Evolutionary conservation across 257 asterid genomes (phyloP), one percentile per base, ranked within the genome.

Genomic region (Solanum arcanum): DNA sequence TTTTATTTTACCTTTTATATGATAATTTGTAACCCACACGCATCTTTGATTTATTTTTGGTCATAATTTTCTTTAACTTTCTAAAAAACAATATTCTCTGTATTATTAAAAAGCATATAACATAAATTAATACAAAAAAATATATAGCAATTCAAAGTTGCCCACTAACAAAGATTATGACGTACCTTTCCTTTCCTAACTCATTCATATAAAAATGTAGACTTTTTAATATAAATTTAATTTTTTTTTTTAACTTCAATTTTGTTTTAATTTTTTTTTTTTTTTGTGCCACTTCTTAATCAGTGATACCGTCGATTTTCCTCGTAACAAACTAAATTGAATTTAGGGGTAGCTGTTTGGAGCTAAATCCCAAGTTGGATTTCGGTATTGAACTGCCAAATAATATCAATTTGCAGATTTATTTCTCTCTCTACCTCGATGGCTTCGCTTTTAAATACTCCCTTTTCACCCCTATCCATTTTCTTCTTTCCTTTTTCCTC

Each of bases 371-470:
- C 68, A 94, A 41, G 93, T 42, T 66, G 15, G 15, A 46, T 69
- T 76, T 64, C 27, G 41, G 41, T 7, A 35, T 60, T 13, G 20
- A 33, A 68, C 70, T 77, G 62, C 35, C 80, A 20, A 78, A 75
- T 33, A 33, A 33, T 69, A 78, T 27, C 83, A 82, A 41, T 14
- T 73, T 83, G 47, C 27, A 80, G 18, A 76, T 86, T 64, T n/a
- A 77, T 68, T 81, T 37, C 68, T 86, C 64, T 70, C 59, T 37
- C 86, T 83, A 72, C 95, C 94, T 92, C 95, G 95, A 88, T 90
- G 92, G 84, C 87, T 90, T 92, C 97, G 94, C 94, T 90, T 87
- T 86, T 91, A 72, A 81, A 84, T 83, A 86, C 29, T 64, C 39
- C 11, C 92, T 64, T 84, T 80, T 87, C 46, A 9, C 41, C 76